Evolutionary conservation across 139 green algal species (phyloP).

Genomic region (Coelastrella sp.): DNA sequence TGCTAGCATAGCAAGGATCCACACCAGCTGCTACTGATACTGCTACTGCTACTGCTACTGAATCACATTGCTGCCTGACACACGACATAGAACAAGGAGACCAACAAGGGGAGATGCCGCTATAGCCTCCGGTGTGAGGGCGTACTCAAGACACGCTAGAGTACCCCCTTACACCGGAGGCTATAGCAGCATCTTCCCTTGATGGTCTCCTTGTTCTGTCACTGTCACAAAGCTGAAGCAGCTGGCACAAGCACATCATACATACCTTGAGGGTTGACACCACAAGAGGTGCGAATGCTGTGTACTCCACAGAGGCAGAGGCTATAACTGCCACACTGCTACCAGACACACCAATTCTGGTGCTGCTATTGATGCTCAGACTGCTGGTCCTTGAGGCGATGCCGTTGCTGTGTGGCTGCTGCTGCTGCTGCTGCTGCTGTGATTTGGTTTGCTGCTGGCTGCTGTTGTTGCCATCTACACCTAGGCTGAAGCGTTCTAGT

Average conservation of each 20-base stretch:
- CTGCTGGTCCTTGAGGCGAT: neutral
- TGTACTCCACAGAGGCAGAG: slow-evolving; percentile 68
- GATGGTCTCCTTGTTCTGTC: no score
- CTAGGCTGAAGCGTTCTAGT: slow-evolving; percentile 75
- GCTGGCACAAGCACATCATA: neutral
- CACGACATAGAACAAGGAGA: no score
- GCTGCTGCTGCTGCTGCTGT: slow-evolving; percentile 13
- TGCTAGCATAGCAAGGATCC: no score
- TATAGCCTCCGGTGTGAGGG: no score
- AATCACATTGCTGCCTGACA: no score
- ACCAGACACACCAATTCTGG: neutral
- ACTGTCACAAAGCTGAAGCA: neutral
- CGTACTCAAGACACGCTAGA: no score
- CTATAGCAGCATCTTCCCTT: no score
- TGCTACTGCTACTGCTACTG: no score
- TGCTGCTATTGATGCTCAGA: neutral
- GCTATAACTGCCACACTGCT: slow-evolving; percentile 14
- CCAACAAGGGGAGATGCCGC: no score
- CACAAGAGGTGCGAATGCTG: slow-evolving; percentile 76
- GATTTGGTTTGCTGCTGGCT: slow-evolving; percentile 5
- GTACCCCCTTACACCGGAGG: no score
- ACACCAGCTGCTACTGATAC: no score
- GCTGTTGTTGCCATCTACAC: slow-evolving; percentile 29
- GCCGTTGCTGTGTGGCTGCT: slow-evolving; percentile 8
- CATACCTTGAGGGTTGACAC: slow-evolving; percentile 50